Percentiles rank a stretch among this genome's conserved stretches.
phyloP scores from a whole-genome alignment of 2,329 filamentous ascomycete species.

The Teratosphaeria destructans region DNA sequence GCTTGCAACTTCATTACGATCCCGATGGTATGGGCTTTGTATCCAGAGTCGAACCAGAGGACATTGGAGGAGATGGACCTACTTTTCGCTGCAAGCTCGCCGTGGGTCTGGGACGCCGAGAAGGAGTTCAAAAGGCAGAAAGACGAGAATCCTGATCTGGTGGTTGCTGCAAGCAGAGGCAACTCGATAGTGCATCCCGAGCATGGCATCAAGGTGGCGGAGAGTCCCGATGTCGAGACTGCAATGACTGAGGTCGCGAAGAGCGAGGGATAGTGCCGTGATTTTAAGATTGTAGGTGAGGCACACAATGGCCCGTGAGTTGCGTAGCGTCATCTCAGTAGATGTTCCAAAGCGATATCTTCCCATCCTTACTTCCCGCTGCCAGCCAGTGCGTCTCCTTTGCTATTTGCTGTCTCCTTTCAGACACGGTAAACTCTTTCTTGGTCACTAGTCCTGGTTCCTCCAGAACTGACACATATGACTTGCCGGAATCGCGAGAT shows the following conservation, averaged over 20 bases:
- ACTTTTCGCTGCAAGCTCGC: slow-evolving; percentile 55
- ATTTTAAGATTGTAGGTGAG: not conserved
- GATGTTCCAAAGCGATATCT: slow-evolving; percentile 90
- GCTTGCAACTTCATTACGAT: slow-evolving; percentile 56
- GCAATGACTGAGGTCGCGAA: not conserved
- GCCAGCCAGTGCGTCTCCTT: slow-evolving; percentile 77
- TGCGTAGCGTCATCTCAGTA: slow-evolving; percentile 39
- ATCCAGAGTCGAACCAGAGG: slow-evolving; percentile 61
- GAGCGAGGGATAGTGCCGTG: not conserved
- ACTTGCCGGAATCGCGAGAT: slow-evolving; percentile 15
- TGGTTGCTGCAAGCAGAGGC: slow-evolving; percentile 18
- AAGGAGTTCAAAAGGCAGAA: slow-evolving; percentile 52
- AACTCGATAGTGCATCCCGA: not conserved
- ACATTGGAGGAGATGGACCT: slow-evolving; percentile 68
- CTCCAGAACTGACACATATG: not conserved
- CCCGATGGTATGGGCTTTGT: slow-evolving; percentile 61
- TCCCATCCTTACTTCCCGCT: slow-evolving; percentile 86
- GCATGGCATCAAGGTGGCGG: not conserved
- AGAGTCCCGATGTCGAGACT: not conserved
- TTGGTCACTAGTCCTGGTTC: not conserved
- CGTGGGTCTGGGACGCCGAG: slow-evolving; percentile 64
- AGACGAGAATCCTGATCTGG: slow-evolving; percentile 43
- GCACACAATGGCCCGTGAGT: too few relatives aligned
- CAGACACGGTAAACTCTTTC: slow-evolving; percentile 19
- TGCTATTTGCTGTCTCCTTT: slow-evolving; percentile 41